Evolutionary conservation across 192 early-diverging fungal genomes (phyloP).

Genomic region (Linnemannia elongata): DNA sequence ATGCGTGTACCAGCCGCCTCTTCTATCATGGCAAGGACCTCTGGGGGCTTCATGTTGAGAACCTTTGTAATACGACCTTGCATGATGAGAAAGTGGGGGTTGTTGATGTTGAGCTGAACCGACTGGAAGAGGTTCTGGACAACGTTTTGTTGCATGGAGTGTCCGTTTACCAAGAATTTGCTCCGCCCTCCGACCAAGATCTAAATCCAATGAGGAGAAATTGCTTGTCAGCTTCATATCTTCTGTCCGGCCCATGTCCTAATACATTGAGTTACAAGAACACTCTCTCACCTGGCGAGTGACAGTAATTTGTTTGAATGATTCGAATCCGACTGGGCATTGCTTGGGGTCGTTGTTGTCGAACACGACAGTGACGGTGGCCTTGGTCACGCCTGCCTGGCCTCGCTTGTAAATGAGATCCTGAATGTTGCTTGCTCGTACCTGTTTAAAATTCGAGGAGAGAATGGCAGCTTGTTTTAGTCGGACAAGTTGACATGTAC

Average conservation of each 20-base stretch:
- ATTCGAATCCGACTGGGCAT: conserved; percentile 91
- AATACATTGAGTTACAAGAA: not conserved
- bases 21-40: conserved; percentile 98
- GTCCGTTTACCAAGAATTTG: conserved; percentile 98
- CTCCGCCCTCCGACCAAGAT: conserved; percentile 91
- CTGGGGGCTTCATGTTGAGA: conserved; percentile 98
- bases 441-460: conserved; percentile 54
- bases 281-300: conserved; percentile 85
- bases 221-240: not conserved
- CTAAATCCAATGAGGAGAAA: conserved; percentile 45
- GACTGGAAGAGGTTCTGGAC: conserved; percentile 96
- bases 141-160: conserved; percentile 88
- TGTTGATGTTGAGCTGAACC: conserved; percentile 98
- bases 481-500: not conserved
- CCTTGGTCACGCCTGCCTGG: conserved; percentile 98
- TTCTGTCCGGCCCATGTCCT: not conserved
- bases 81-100: conserved; percentile 99
- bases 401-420: conserved; percentile 99
- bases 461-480: not conserved
- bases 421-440: conserved; percentile 92
- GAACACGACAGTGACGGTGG: conserved; percentile 97
- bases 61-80: conserved; percentile 99
- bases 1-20: conserved; percentile 99
- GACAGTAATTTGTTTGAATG: conserved; percentile 89
- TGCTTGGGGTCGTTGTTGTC: conserved; percentile 89